A percentile compares a stretch with the other conserved stretches of the same genome.
phyloP scores from a whole-genome alignment of 78 protist genomes.

The Dictyostelium purpureum region DNA sequence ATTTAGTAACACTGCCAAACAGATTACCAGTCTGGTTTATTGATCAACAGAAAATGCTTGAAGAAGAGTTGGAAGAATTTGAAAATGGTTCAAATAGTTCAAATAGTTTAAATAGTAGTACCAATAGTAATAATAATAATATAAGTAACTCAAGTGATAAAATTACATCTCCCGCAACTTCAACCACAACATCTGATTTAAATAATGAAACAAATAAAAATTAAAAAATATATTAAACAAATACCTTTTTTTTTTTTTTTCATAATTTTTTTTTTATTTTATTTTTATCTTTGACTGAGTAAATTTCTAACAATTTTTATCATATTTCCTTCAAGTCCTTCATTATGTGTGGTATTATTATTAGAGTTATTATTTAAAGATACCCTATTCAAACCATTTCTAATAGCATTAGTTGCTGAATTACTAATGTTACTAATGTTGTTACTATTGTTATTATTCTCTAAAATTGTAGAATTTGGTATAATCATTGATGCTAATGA shows the following conservation, averaged over 20 bases:
- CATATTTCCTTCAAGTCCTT: neutral
- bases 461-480: too few species aligned
- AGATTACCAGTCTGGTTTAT: constrained; percentile 85
- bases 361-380: too few species aligned
- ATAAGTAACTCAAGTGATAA: too few species aligned
- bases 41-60: constrained; percentile 68
- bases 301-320: constrained; percentile 5
- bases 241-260: neutral
- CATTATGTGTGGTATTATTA: too few species aligned
- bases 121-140: neutral
- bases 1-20: constrained; percentile 91
- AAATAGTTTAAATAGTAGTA: neutral
- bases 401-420: too few species aligned
- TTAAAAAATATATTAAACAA: neutral
- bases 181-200: neutral
- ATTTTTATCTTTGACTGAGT: neutral
- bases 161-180: neutral
- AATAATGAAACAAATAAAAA: neutral
- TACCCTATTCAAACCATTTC: too few species aligned
- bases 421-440: too few species aligned
- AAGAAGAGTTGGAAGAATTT: constrained; percentile 16
- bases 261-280: neutral
- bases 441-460: too few species aligned
- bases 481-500: too few species aligned
- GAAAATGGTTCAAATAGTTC: neutral